Evolutionary conservation across 2,329 filamentous ascomycete genomes (phyloP), one percentile per base, ranked within the genome.

Genomic region (Aspergillus nomiae): DNA sequence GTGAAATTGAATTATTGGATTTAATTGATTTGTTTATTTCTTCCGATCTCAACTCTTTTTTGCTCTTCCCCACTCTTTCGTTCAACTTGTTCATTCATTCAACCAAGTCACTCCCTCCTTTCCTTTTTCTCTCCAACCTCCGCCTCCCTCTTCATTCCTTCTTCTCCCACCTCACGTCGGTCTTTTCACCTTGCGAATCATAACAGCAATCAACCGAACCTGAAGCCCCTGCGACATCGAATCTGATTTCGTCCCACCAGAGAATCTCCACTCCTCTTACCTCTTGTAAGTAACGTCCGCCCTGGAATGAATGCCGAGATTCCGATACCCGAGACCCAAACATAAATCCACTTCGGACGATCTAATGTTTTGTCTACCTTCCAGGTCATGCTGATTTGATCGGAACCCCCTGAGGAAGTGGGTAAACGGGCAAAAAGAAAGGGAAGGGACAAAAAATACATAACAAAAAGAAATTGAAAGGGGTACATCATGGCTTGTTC

Each of bases 401-500:
- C 58, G n/a, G 32, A 34, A 34, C 11, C n/a, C 21, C 24, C 14
- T 24, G 45, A 26, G 24, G 19, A 28, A 14, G 26, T 24, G 14
- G 10, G 7, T 7, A 41, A 38, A 19, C 36, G 16, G 16, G 16
- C 8, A 41, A 41, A 19, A 41, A 19, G 6, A 30, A 51, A 51
- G 16, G 30, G 3, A 32, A 21, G 3, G 21, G 5, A 51, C 32
- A 32, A 11, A 19, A 32, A 21, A 9, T 38, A 10, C 38, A 24
- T 16, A 24, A 6, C 21, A 24, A 21, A 36, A 6, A 34, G 3
- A 36, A 4, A n/a, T 21, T 11, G 1, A 34, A 19, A 38, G 10
- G n/a, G 14, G 6, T 62, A 62, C 65, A 59, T 53, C 38, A 80
- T 80, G 79, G 72, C 78, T 46, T 80, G 77, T 67, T 70, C 78